These are phyloP conservation scores for Saccharomyces pastorianus DNA, from an alignment of 1,139 yeast species.

Conservation along the genomic window DNA sequence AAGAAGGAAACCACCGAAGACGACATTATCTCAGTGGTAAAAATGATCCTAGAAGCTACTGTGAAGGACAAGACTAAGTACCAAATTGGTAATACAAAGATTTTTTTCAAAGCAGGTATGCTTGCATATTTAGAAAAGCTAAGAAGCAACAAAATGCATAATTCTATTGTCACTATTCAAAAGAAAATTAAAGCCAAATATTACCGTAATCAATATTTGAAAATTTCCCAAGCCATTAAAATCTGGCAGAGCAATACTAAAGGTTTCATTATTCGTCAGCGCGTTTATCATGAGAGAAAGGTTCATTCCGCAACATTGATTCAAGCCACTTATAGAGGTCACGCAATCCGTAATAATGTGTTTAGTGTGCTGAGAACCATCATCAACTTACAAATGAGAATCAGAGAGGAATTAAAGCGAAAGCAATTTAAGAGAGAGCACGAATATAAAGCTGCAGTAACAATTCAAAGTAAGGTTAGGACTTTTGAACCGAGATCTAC, in stretches of 20 bases:
- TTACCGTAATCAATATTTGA: conserved; percentile 55
- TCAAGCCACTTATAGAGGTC: conserved; percentile 72
- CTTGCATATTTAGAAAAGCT: conserved; percentile 86
- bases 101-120: conserved; percentile 95
- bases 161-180: conserved; percentile 81
- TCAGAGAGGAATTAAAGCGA: conserved; percentile 64
- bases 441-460: conserved; percentile 54
- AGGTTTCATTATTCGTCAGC: conserved; percentile 43
- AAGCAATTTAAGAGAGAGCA: conserved; percentile 41
- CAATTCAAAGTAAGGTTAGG: conserved; percentile 49
- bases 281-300: conserved; percentile 52
- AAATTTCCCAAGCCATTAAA: conserved; percentile 48
- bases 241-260: neutral
- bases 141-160: conserved; percentile 71
- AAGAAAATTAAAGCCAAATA: conserved; percentile 67
- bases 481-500: conserved; percentile 26
- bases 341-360: conserved; percentile 44
- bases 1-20: conserved; percentile 46
- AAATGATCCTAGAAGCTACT: conserved; percentile 50
- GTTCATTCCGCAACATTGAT: conserved; percentile 58
- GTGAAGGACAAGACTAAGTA: conserved; percentile 62
- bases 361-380: conserved; percentile 43
- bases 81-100: conserved; percentile 85
- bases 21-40: conserved; percentile 59
- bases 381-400: conserved; percentile 55